Conservation (phyloP, 768 basidiomycete species). For the Macrolepiota albuminosa region DNA sequence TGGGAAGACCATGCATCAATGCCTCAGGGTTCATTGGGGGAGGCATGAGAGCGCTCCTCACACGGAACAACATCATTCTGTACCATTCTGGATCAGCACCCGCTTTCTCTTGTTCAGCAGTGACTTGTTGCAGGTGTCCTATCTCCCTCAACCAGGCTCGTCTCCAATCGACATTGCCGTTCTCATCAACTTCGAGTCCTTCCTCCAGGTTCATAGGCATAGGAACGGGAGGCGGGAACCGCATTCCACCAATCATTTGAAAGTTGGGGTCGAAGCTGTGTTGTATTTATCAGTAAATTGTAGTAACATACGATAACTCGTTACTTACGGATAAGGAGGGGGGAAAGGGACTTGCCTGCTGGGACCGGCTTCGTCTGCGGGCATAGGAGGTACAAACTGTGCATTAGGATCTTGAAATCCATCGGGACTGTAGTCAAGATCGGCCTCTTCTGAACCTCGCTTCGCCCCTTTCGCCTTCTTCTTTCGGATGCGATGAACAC, state of each 20-base stretch:
- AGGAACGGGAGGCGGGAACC: conserved; percentile 51
- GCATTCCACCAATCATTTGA: conserved; percentile 62
- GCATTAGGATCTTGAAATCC: conserved; percentile 55
- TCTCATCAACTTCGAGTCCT: conserved; percentile 66
- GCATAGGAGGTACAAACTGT: conserved; percentile 56
- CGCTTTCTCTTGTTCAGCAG: conserved; percentile 77
- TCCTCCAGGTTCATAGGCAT: conserved; percentile 64
- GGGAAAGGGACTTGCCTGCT: conserved; percentile 56
- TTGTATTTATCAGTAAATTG: conserved; percentile 12
- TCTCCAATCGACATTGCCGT: conserved; percentile 79
- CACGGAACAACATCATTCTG: conserved; percentile 78
- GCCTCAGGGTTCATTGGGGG: conserved; percentile 47
- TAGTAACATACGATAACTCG: not conserved
- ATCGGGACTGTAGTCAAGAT: conserved; percentile 57
- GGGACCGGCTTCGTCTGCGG: conserved; percentile 55
- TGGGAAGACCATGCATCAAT: conserved; percentile 42
- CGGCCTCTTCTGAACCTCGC: conserved; percentile 52
- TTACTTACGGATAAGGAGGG: conserved; percentile 55
- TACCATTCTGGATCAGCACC: conserved; percentile 84
- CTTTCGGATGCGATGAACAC: conserved; percentile 84
- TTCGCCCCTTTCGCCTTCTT: conserved; percentile 68
- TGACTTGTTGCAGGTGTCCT: conserved; percentile 67
- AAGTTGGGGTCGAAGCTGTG: conserved; percentile 72
- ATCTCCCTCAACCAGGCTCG: conserved; percentile 79
- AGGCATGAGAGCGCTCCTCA: conserved; percentile 67